phyloP scores from a whole-genome alignment of 1,284 basidiomycete species.

The Microbotryum intermedium region DNA sequence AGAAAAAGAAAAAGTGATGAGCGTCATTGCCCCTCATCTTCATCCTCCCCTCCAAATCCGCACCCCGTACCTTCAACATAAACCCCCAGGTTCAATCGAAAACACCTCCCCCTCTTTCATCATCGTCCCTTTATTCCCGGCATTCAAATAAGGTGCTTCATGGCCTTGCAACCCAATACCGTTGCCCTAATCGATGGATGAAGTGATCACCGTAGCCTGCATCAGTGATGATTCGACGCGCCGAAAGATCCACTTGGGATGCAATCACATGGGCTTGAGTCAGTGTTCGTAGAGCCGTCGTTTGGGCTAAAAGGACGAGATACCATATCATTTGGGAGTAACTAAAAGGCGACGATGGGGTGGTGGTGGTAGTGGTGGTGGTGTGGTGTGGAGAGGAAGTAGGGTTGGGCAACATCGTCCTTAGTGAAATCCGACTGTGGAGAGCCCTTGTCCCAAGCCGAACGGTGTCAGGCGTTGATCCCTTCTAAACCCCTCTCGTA shows the following conservation, averaged over 20 bases:
- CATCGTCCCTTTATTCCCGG: not conserved
- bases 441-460: too few relatives aligned
- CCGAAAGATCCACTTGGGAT: constrained; percentile 55
- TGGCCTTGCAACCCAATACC: not conserved
- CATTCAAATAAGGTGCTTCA: too few relatives aligned
- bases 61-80: constrained; percentile 50
- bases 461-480: too few relatives aligned
- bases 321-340: constrained; percentile 50
- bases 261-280: constrained; percentile 46
- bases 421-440: constrained; percentile 18
- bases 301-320: constrained; percentile 58
- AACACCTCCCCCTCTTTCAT: not conserved
- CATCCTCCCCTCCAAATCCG: constrained; percentile 70
- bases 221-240: constrained; percentile 49
- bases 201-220: constrained; percentile 55
- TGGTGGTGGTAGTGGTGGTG: not conserved
- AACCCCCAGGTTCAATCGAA: not conserved
- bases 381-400: not conserved
- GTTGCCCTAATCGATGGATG: constrained; percentile 68
- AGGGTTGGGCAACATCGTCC: constrained; percentile 19
- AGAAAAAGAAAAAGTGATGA: too few relatives aligned
- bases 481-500: too few relatives aligned
- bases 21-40: too few relatives aligned
- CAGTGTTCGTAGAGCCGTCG: constrained; percentile 48
- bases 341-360: not conserved